Percentiles rank a stretch among this genome's conserved stretches.
phyloP scores from a whole-genome alignment of 805 yeast genomes.

The Candida chilensis region DNA sequence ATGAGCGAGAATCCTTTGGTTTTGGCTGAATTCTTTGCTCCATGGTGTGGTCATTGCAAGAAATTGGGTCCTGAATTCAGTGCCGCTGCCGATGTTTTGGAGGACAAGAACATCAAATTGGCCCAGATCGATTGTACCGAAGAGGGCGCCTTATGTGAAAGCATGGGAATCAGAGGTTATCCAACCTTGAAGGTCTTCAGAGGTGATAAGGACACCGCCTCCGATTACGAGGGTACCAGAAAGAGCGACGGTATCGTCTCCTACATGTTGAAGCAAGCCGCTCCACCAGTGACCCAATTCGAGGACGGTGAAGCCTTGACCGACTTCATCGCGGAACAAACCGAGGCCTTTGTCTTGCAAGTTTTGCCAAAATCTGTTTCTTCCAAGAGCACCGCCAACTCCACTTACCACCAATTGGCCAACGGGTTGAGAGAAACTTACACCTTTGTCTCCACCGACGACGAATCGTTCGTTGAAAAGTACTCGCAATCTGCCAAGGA shows the following conservation, averaged over 20 bases:
- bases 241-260: constrained; percentile 66
- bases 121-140: constrained; percentile 86
- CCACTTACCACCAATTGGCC: constrained; percentile 59
- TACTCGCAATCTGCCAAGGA: constrained; percentile 20
- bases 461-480: constrained; percentile 20
- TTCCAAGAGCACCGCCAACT: constrained; percentile 30
- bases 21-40: constrained; percentile 82
- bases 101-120: constrained; percentile 53
- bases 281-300: constrained; percentile 52
- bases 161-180: constrained; percentile 67
- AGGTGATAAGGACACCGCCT: constrained; percentile 26
- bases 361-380: constrained; percentile 17
- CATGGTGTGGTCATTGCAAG: constrained; percentile 99
- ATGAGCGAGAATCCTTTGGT: constrained; percentile 69
- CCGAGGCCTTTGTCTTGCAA: constrained; percentile 52
- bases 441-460: constrained; percentile 44
- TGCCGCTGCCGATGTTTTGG: constrained; percentile 59
- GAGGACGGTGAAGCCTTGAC: constrained; percentile 40
- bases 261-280: constrained; percentile 73
- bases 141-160: constrained; percentile 61
- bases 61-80: constrained; percentile 73
- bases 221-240: constrained; percentile 82
- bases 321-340: constrained; percentile 33
- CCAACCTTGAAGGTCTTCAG: constrained; percentile 78
- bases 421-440: constrained; percentile 51